Evolutionary conservation across 2,329 filamentous ascomycete genomes (phyloP), one percentile per base, ranked within the genome.

Genomic region (Trichoderma citrinoviride): DNA sequence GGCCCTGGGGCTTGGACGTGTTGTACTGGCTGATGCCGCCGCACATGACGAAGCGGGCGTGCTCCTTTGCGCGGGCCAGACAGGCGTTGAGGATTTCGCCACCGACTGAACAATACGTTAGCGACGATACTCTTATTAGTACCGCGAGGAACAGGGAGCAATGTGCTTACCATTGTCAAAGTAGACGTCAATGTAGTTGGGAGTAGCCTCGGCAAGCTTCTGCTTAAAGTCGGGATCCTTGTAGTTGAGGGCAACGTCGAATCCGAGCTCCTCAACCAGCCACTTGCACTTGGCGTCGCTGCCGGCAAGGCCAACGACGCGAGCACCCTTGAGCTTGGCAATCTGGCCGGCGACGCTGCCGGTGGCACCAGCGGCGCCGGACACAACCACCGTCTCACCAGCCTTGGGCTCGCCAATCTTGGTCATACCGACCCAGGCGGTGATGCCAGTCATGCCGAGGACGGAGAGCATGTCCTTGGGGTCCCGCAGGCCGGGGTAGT

Each of bases 311-410:
- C 89, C 89, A 23, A 90, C 75, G 14, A 91, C 85, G 3, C 81
- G 70, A 54, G 78, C 77, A 14, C 89, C 90, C 75, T 87, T 86
- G 61, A 92, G 77, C 80, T 91, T 92, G 19, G 90, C 89, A 69
- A 93, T 91, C 77, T 94, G 91, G 0, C 89, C 90, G 0, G 86
- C 90, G 1, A 93, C 85, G 71, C 85, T 89, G 1, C 91, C 91
- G 0, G 91, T 93, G 0, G 90, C 91, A 2, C 91, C 91, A 0
- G 91, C 91, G 1, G 91, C 91, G 7, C 90, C 90, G 8, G 87
- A 90, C 0, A 94, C 88, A 7, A 93, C 89, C 1, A 94, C 90
- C 4, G 89, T 87, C 68, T 93, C 89, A 5, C 90, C 90, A 2
- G 83, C 75, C 74, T 88, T 86, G 46, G 89, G 85, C 63, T 89